Evolutionary conservation across 805 yeast genomes (phyloP).

Genomic region (Cyberlindnera maritima): DNA sequence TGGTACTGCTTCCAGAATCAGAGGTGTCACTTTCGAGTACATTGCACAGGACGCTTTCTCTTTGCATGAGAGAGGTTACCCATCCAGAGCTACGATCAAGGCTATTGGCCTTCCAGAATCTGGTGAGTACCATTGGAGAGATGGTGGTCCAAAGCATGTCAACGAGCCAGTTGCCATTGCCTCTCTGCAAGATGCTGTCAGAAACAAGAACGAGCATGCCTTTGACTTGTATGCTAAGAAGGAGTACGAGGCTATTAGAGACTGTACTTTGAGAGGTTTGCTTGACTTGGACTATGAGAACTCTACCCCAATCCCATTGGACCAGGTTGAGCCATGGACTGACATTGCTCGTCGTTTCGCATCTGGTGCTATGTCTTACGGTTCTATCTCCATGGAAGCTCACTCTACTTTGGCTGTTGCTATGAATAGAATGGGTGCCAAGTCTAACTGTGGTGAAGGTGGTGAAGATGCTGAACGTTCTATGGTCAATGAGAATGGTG

Average conservation of each 20-base stretch:
- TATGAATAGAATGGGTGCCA: slow-evolving; percentile 97
- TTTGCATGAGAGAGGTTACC: slow-evolving; percentile 89
- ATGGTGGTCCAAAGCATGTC: slow-evolving; percentile 94
- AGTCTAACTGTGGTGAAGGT: slow-evolving; percentile 98
- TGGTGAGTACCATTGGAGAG: slow-evolving; percentile 98
- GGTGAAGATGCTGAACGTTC: slow-evolving; percentile 97
- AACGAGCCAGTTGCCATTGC: slow-evolving; percentile 96
- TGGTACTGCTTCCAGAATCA: slow-evolving; percentile 96
- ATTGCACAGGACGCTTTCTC: slow-evolving; percentile 96
- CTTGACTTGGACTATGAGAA: slow-evolving; percentile 82
- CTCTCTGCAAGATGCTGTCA: slow-evolving; percentile 94
- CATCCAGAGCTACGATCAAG: slow-evolving; percentile 70
- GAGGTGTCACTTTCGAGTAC: slow-evolving; percentile 93
- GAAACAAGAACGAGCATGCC: slow-evolving; percentile 92
- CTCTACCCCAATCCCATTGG: slow-evolving; percentile 80
- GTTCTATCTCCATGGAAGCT: slow-evolving; percentile 97
- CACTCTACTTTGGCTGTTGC: slow-evolving; percentile 98
- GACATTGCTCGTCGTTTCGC: slow-evolving; percentile 96
- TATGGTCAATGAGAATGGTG: slow-evolving; percentile 76
- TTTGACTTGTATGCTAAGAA: slow-evolving; percentile 86
- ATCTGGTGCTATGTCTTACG: slow-evolving; percentile 99
- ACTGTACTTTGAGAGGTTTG: slow-evolving; percentile 92
- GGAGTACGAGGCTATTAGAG: slow-evolving; percentile 87
- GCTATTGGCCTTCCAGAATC: slow-evolving; percentile 77
- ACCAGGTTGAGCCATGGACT: slow-evolving; percentile 99